Evolutionary conservation across 306 rosid genomes (phyloP).

Genomic region (Amphicarpaea edgeworthii): DNA sequence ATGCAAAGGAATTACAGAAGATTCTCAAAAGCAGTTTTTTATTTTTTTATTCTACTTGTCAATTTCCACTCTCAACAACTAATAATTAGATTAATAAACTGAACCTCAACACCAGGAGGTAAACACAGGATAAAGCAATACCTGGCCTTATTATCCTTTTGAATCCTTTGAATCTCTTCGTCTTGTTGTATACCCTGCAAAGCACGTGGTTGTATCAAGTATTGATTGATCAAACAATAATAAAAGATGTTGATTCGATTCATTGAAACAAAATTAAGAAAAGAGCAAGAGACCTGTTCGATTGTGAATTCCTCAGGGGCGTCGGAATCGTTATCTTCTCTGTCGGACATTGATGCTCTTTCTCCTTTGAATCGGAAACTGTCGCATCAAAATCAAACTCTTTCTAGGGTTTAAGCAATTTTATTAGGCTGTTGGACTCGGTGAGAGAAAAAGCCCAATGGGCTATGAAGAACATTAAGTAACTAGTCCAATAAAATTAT

Average conservation of each 20-base stretch:
- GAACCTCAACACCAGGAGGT: conserved; percentile 5
- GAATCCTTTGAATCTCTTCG: conserved; percentile 64
- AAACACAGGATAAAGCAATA: conserved; percentile 36
- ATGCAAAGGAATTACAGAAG: background rate
- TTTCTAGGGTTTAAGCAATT: conserved; percentile 49
- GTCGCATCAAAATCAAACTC: background rate
- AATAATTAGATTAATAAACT: background rate
- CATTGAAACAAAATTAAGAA: background rate
- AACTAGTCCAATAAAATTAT: too few species aligned
- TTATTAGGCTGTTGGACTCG: too few species aligned
- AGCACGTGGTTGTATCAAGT: conserved; percentile 30
- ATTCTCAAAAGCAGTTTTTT: background rate
- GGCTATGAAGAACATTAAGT: too few species aligned
- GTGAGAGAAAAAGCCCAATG: too few species aligned
- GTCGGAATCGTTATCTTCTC: conserved; percentile 67
- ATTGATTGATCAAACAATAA: background rate
- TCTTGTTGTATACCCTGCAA: conserved; percentile 72
- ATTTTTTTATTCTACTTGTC: background rate
- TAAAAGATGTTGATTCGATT: conserved; percentile 12
- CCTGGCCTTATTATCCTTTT: conserved; percentile 77
- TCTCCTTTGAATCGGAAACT: conserved; percentile 2
- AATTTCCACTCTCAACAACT: background rate
- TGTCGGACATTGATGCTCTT: conserved; percentile 56
- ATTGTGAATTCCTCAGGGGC: conserved; percentile 90
- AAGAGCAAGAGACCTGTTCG: conserved; percentile 48